A percentile compares a stretch with the other conserved stretches of the same genome.
These are phyloP conservation scores for Heterobasidion irregulare DNA, from an alignment of 1,284 basidiomycete genomes.

Conservation along the genomic window DNA sequence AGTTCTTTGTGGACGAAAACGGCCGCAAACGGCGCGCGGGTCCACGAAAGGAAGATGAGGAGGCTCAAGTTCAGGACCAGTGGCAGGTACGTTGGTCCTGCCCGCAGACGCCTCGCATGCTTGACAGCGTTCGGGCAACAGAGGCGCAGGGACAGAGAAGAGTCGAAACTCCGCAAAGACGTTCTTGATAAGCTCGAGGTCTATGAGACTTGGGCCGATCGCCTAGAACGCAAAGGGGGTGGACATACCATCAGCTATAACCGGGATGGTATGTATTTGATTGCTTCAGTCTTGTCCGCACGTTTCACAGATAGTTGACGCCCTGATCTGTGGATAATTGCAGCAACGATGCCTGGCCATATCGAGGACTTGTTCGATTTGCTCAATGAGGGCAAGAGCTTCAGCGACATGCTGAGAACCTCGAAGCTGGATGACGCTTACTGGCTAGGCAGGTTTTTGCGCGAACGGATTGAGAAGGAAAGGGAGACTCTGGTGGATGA, in stretches of 20 bases:
- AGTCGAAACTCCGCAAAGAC: slow-evolving; percentile 41
- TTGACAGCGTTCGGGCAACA: slow-evolving; percentile 16
- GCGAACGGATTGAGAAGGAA: slow-evolving; percentile 40
- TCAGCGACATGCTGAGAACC: slow-evolving; percentile 20
- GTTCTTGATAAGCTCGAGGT: slow-evolving; percentile 42
- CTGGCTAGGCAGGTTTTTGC: slow-evolving; percentile 55
- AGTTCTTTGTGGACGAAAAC: slow-evolving; percentile 43
- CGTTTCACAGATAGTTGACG: background rate
- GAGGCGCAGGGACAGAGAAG: slow-evolving; percentile 46
- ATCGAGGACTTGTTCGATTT: slow-evolving; percentile 63
- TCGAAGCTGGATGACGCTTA: slow-evolving; percentile 42
- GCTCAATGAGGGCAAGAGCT: slow-evolving; percentile 40
- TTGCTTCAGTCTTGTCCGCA: no score
- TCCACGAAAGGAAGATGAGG: slow-evolving; percentile 67
- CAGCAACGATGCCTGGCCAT: slow-evolving; percentile 30
- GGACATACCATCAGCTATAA: slow-evolving; percentile 23
- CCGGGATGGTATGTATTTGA: slow-evolving; percentile 33
- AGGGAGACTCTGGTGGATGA: slow-evolving; percentile 44
- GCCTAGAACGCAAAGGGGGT: slow-evolving; percentile 46
- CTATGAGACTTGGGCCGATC: slow-evolving; percentile 46
- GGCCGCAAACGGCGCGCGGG: slow-evolving; percentile 47
- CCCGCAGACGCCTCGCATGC: background rate
- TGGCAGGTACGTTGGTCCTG: slow-evolving; percentile 55
- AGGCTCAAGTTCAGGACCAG: slow-evolving; percentile 45
- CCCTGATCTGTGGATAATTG: background rate